Base-by-base conservation (phyloP, 2,329 filamentous ascomycete species). In the Pseudopithomyces chartarum region DNA sequence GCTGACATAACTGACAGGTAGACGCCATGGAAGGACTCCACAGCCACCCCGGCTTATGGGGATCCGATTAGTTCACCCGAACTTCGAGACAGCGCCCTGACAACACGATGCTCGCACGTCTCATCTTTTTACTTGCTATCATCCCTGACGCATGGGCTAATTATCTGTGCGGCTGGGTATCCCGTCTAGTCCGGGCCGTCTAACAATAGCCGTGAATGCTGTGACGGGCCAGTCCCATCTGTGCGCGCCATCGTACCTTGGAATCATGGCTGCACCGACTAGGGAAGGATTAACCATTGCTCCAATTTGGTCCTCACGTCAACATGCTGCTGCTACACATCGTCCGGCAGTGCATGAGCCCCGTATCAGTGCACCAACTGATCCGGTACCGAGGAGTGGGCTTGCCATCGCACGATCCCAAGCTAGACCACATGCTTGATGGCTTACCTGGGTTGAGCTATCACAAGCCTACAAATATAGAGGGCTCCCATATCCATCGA, bases 271-370 rank as follows among this genome's bases (percentile, higher is more conserved):
- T 57, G 64, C 58, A 64, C 72, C 66, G 72, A 67, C 69, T 69
- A 69, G 62, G 66, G 67, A 66, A 59, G 58, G 65, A 64, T 68
- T 69, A 65, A 70, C 57, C 62, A 63, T 64, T 65, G 66, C 66
- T 71, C 71, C 68, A 74, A 68, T 69, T 62, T 69, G 53, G 60
- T 67, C 64, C 71, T 76, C 73, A 76, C 69, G 73, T 75, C 73
- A 76, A 76, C 68, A 70, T 70, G 69, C 65, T 72, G 65, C 67
- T 73, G 68, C 67, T 74, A 70, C 73, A 74, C 71, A 68, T 73
- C 67, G 71, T 70, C 71, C 73, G 70, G 74, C 67, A 70, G 67
- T 70, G 69, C 66, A 73, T 69, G 69, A 56, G 65, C 64, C 64
- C 69, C 65, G 71, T 73, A 72, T 69, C 67, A 68, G 65, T 70